Evolutionary conservation across 1,284 basidiomycete species (phyloP).

Genomic region (Meira miltonrushii): DNA sequence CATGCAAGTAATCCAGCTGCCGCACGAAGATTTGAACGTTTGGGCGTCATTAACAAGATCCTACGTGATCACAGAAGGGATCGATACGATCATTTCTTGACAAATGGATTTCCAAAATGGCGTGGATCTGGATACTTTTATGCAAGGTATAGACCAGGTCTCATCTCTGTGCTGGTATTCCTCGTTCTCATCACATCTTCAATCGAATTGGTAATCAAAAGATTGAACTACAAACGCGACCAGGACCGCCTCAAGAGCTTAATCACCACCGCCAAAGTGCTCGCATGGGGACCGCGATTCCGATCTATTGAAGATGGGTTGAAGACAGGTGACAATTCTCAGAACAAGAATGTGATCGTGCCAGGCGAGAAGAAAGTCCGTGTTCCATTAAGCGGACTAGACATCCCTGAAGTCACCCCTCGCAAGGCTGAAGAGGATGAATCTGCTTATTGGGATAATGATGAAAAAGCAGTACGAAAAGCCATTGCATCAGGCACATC

Average conservation of each 20-base stretch:
- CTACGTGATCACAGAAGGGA: constrained; percentile 46
- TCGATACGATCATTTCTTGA: constrained; percentile 48
- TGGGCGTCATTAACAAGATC: constrained; percentile 49
- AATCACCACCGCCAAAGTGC: constrained; percentile 28
- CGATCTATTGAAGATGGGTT: constrained; percentile 15
- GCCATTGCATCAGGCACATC: constrained; percentile 16
- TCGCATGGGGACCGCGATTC: constrained; percentile 44
- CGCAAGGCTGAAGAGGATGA: constrained; percentile 23
- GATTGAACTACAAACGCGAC: constrained; percentile 31
- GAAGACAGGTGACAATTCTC: constrained; percentile 9
- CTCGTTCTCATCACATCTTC: constrained; percentile 27
- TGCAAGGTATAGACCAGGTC: constrained; percentile 39
- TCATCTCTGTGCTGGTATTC: constrained; percentile 28
- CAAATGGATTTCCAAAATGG: constrained; percentile 49
- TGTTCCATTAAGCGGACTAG: constrained; percentile 37
- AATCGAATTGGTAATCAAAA: constrained; percentile 22
- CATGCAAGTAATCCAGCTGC: constrained; percentile 30
- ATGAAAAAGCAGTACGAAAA: constrained; percentile 30
- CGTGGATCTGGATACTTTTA: constrained; percentile 46
- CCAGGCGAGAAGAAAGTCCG: constrained; percentile 41
- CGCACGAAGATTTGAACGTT: constrained; percentile 43
- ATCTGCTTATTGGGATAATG: constrained; percentile 28
- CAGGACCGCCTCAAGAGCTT: constrained; percentile 28
- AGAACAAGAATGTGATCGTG: constrained; percentile 1
- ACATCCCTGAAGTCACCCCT: constrained; percentile 24